Evolutionary conservation across 768 basidiomycete genomes (phyloP).

Genomic region (Podaxis sp.): DNA sequence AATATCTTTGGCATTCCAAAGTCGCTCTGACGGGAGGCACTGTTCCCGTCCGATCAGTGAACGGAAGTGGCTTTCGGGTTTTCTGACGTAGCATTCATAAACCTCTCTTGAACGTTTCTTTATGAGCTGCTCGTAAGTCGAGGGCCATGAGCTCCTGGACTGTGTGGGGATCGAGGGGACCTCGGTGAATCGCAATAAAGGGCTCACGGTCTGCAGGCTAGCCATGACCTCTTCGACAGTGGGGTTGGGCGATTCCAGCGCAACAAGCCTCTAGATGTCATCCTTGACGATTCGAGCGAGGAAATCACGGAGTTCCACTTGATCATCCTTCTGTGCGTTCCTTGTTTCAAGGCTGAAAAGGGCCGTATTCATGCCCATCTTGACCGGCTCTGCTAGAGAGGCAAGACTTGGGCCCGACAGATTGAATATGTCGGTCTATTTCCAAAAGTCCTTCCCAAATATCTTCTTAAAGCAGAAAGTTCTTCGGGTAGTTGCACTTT

Average conservation of each 20-base stretch:
- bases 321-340: slow-evolving; percentile 27
- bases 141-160: slow-evolving; percentile 32
- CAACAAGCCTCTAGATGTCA: slow-evolving; percentile 31
- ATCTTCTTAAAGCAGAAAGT: slow-evolving; percentile 32
- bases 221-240: slow-evolving; percentile 36
- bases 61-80: slow-evolving; percentile 36
- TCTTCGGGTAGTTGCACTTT: slow-evolving; percentile 27
- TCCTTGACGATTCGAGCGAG: slow-evolving; percentile 30
- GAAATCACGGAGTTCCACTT: slow-evolving; percentile 29
- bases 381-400: slow-evolving; percentile 16
- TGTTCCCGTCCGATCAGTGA: slow-evolving; percentile 22
- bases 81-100: slow-evolving; percentile 34
- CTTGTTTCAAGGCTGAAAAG: slow-evolving; percentile 17
- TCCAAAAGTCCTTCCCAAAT: slow-evolving; percentile 37
- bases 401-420: slow-evolving; percentile 28
- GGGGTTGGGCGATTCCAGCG: slow-evolving; percentile 24
- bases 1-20: slow-evolving; percentile 39
- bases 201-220: slow-evolving; percentile 34
- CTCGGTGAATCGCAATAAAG: background rate
- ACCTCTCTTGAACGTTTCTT: slow-evolving; percentile 30
- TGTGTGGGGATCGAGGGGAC: background rate
- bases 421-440: slow-evolving; percentile 33
- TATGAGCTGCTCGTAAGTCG: slow-evolving; percentile 24
- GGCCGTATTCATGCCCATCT: background rate
- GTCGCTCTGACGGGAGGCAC: slow-evolving; percentile 29